Percentiles rank a stretch among this genome's conserved stretches.
These are phyloP conservation scores for Salix arbutifolia DNA, from an alignment of 345 rosid genomes.

Conservation along the genomic window DNA sequence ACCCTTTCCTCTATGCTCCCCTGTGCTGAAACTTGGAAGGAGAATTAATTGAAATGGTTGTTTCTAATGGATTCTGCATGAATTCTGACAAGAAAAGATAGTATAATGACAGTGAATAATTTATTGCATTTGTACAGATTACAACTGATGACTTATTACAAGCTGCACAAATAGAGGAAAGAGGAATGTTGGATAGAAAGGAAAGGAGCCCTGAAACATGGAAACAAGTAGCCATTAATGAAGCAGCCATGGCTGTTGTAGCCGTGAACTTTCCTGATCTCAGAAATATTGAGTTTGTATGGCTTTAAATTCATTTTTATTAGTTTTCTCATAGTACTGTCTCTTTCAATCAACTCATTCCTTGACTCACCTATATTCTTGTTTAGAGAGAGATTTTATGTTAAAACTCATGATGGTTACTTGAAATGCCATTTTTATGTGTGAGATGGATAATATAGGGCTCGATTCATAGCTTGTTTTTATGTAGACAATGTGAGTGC, in stretches of 20 bases:
- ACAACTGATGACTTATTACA: slow-evolving; percentile 91
- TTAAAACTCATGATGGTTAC: not conserved
- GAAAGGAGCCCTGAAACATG: slow-evolving; percentile 73
- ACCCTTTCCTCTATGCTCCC: too few relatives aligned
- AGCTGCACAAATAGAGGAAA: slow-evolving; percentile 96
- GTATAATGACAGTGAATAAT: not conserved
- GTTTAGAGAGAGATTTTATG: not conserved
- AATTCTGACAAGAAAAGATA: too few relatives aligned
- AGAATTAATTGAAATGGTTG: too few relatives aligned
- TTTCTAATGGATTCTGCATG: too few relatives aligned
- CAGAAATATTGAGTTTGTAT: slow-evolving; percentile 76
- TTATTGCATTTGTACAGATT: slow-evolving; percentile 45
- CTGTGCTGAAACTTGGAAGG: too few relatives aligned
- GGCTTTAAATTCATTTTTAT: slow-evolving; percentile 23
- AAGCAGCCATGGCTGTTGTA: slow-evolving; percentile 91
- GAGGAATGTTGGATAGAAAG: slow-evolving; percentile 86
- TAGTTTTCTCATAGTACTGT: not conserved
- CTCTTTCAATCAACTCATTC: not conserved
- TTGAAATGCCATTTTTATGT: too few relatives aligned
- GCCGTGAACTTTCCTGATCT: slow-evolving; percentile 94
- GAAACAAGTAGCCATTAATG: slow-evolving; percentile 88
- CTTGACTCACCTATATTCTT: not conserved
- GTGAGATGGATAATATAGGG: too few relatives aligned
- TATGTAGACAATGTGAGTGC: too few relatives aligned
- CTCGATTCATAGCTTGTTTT: too few relatives aligned